Evolutionary conservation across 2,329 filamentous ascomycete genomes (phyloP).

Genomic region (Aureobasidium namibiae): DNA sequence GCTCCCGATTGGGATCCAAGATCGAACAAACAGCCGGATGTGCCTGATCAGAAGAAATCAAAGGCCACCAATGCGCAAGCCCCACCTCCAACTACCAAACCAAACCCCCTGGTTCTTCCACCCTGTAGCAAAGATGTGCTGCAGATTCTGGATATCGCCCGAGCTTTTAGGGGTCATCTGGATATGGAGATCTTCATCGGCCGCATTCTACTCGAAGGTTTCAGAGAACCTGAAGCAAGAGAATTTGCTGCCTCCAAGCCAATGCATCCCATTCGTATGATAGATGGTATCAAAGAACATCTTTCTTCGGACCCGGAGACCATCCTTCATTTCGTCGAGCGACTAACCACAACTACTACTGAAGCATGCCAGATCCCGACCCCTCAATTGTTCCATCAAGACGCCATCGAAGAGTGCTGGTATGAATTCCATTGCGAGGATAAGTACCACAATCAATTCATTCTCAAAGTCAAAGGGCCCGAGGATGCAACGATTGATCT

Average conservation of each 20-base stretch:
- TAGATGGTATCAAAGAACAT: neutral
- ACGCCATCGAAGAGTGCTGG: neutral
- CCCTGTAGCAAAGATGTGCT: neutral
- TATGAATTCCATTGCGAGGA: slow-evolving; percentile 15
- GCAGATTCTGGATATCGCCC: slow-evolving; percentile 9
- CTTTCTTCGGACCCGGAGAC: neutral
- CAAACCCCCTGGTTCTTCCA: neutral
- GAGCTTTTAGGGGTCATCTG: slow-evolving; percentile 10
- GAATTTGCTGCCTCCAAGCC: neutral
- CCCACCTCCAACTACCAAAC: neutral
- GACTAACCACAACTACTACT: slow-evolving; percentile 2
- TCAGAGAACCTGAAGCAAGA: neutral
- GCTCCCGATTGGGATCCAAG: neutral
- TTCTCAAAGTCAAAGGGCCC: slow-evolving; percentile 3
- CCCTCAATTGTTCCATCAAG: slow-evolving; percentile 1
- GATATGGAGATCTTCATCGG: slow-evolving; percentile 13
- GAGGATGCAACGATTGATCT: neutral
- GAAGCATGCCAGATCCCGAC: slow-evolving; percentile 7
- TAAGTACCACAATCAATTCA: slow-evolving; percentile 5
- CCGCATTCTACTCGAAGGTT: neutral
- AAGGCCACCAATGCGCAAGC: neutral
- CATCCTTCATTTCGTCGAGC: neutral
- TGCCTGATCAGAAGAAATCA: neutral
- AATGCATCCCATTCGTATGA: neutral
- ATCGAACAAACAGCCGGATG: neutral